phyloP scores from a whole-genome alignment of 2,329 filamentous ascomycete species.

The Venturiaceae sp. region DNA sequence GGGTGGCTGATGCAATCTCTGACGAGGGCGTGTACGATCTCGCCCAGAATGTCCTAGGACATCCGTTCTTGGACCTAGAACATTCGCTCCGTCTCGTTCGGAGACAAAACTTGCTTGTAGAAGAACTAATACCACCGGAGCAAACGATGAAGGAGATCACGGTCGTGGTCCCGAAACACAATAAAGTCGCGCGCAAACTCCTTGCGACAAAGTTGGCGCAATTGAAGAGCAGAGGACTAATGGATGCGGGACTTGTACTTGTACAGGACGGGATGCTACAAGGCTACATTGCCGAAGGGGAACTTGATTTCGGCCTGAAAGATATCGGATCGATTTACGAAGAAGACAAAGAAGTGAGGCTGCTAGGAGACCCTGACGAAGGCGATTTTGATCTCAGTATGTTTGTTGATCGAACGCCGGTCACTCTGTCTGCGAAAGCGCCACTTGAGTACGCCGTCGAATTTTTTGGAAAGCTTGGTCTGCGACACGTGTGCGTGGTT shows the following conservation, averaged over 20 bases:
- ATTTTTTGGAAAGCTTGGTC: constrained; percentile 48
- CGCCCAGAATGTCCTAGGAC: constrained; percentile 48
- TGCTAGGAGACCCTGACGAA: constrained; percentile 27
- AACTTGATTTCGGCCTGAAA: constrained; percentile 41
- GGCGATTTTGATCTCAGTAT: constrained; percentile 31
- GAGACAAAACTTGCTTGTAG: constrained; percentile 18
- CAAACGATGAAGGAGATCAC: constrained; percentile 49
- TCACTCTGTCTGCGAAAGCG: constrained; percentile 40
- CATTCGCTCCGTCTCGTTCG: constrained; percentile 34
- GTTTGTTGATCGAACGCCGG: constrained; percentile 45
- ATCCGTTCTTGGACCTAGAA: constrained; percentile 48
- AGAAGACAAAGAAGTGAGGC: constrained; percentile 22
- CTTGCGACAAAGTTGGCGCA: constrained; percentile 37
- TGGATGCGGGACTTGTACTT: constrained; percentile 49
- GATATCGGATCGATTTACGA: constrained; percentile 20
- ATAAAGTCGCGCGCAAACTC: constrained; percentile 30
- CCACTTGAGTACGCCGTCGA: constrained; percentile 51
- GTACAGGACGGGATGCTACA: constrained; percentile 40
- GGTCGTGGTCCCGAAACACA: constrained; percentile 33
- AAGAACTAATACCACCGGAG: constrained; percentile 38
- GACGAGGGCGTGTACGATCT: constrained; percentile 48
- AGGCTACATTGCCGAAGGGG: constrained; percentile 45
- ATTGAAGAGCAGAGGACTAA: constrained; percentile 39
- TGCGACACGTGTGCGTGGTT: constrained; percentile 43
- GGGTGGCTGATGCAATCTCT: constrained; percentile 45